Evolutionary conservation across 1,284 basidiomycete genomes (phyloP), one percentile per base, ranked within the genome.

Genomic region (Sporisorium graminicola): DNA sequence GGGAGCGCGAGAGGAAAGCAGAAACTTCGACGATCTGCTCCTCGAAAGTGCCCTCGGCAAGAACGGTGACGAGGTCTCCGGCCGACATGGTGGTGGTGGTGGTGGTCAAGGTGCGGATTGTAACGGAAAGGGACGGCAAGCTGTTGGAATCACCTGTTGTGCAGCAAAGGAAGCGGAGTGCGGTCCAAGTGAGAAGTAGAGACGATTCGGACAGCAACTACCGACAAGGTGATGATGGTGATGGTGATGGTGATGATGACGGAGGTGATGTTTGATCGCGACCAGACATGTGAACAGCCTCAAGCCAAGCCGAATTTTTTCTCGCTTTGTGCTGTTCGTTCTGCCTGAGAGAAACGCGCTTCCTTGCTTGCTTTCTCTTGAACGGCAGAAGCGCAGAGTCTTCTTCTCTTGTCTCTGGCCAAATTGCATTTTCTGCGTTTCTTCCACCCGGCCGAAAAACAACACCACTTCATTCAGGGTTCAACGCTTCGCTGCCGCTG

Each of bases 11-110:
- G 46, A 84, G 65, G 58, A 84, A 74, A 18, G 81, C 66, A 3
- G 75, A 76, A 8, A 74, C 59, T 57, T 85, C 83, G 51, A 78
- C 63, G 20, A 82, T 61, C 69, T 83, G 81, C 50, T 85, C 83
- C 49, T 76, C 68, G 51, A 85, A 83, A 31, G 82, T 74, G 66
- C 79, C 78, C 26, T 84, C 82, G 50, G 72, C 80, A 20, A 85
- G 77, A 26, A 85, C 82, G 46, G 82, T 77, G 59, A 85, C 74
- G 22, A 84, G 75, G 63, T 85, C 57, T 50, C 18, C 81, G 27
- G 75, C 53, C 20, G 78, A 57, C 81, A 82, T 85, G 63, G 14
- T 76, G 53, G 35, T 16, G 42, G 13, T 24, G 8, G 26, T 35
- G 44, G 18, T 24, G 44, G 27, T 26, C n/a, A n/a, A n/a, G n/a